Conservation (phyloP, 192 early-diverging fungal genomes). For the Chytriomyces sp. region DNA sequence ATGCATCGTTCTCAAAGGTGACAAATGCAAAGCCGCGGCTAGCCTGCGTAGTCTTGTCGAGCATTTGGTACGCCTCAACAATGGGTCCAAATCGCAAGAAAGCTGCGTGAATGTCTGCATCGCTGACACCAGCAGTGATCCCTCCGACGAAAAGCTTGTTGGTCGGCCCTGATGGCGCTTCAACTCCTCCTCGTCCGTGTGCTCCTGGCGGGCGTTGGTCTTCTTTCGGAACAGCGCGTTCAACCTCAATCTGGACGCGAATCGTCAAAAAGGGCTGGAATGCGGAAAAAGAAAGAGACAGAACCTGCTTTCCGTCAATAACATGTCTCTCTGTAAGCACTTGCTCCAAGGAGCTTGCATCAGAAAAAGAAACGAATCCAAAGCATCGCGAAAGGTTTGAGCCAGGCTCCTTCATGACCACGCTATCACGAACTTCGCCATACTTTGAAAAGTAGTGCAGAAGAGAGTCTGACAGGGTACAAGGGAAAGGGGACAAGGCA, state of each 20-base stretch:
- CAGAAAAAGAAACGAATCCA: slow-evolving; percentile 20
- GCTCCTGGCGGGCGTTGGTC: too few species aligned
- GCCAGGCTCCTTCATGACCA: slow-evolving; percentile 15
- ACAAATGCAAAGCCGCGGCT: slow-evolving; percentile 29
- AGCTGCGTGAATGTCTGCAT: background rate
- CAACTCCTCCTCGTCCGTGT: background rate
- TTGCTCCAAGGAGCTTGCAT: background rate
- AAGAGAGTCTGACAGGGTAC: background rate
- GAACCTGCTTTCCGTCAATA: background rate
- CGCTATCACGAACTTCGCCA: slow-evolving; percentile 4
- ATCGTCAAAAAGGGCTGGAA: too few species aligned
- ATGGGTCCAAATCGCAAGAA: slow-evolving; percentile 10
- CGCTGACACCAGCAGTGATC: slow-evolving; percentile 13
- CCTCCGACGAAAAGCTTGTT: slow-evolving; percentile 28
- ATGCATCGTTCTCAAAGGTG: background rate
- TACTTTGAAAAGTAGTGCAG: background rate
- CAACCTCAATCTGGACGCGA: slow-evolving; percentile 1
- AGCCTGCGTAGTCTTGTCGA: slow-evolving; percentile 13
- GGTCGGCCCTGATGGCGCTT: background rate
- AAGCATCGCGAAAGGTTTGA: slow-evolving; percentile 4
- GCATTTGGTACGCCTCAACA: slow-evolving; percentile 15
- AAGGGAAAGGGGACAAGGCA: background rate
- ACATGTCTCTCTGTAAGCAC: background rate
- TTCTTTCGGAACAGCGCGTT: background rate
- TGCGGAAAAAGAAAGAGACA: background rate